Evolutionary conservation across 352 stramenopile genomes (phyloP).

Genomic region (Phytophthora chlamydospora): DNA sequence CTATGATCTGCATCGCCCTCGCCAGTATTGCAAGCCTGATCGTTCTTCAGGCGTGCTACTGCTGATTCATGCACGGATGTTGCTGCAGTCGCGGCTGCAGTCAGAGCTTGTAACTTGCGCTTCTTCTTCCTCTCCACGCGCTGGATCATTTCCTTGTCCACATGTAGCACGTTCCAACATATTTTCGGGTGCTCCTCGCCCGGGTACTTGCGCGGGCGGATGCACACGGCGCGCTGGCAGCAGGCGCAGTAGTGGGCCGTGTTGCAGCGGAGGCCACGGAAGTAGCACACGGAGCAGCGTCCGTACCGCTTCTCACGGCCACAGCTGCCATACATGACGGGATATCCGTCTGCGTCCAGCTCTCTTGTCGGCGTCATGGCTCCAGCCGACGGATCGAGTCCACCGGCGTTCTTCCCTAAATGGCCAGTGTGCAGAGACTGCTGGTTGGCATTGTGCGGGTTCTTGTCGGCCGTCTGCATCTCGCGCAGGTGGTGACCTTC

Average conservation of each 20-base stretch:
- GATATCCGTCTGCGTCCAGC: slow-evolving; percentile 55
- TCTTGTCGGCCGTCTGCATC: slow-evolving; percentile 46
- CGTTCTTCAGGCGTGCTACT: slow-evolving; percentile 16
- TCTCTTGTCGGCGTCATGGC: not conserved
- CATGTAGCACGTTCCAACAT: slow-evolving; percentile 82
- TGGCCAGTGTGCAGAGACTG: slow-evolving; percentile 10
- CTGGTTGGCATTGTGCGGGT: slow-evolving; percentile 37
- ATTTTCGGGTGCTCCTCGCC: slow-evolving; percentile 77
- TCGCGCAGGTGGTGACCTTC: slow-evolving; percentile 59
- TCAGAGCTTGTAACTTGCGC: slow-evolving; percentile 47
- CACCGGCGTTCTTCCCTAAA: slow-evolving; percentile 17
- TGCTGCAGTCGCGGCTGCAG: slow-evolving; percentile 7
- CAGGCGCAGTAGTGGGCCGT: slow-evolving; percentile 72
- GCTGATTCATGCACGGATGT: not conserved
- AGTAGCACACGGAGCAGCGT: slow-evolving; percentile 79
- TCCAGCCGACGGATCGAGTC: slow-evolving; percentile 14
- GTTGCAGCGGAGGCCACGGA: slow-evolving; percentile 69
- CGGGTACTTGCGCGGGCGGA: slow-evolving; percentile 68
- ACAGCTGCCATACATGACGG: slow-evolving; percentile 67
- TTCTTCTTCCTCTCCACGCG: slow-evolving; percentile 77
- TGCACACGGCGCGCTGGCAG: slow-evolving; percentile 76
- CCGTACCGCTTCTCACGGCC: slow-evolving; percentile 74
- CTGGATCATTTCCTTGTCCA: slow-evolving; percentile 78
- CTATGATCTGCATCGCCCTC: slow-evolving; percentile 4
- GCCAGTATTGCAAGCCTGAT: slow-evolving; percentile 3